Conservation (phyloP, 192 early-diverging fungal genomes). For the Rhizophagus clarus region DNA sequence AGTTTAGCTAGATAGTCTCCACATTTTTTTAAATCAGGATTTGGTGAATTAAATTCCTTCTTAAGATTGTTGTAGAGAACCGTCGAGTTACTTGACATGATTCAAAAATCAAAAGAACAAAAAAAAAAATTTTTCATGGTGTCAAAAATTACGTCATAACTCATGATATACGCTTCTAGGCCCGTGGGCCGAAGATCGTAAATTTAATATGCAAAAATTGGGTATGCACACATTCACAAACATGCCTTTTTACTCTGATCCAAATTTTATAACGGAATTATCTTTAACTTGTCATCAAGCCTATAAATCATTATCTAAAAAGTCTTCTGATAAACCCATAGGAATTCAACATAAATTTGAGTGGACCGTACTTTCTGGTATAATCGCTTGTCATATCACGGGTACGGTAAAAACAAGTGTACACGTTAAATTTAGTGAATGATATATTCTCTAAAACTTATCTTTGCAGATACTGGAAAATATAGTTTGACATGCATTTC, state of each 20-base stretch:
- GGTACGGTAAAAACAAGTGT: neutral
- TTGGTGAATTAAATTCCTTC: conserved; percentile 66
- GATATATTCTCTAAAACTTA: neutral
- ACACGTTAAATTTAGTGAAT: conserved; percentile 2
- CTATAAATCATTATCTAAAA: neutral
- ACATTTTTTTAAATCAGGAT: conserved; percentile 72
- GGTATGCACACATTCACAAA: too few relatives aligned
- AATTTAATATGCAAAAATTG: too few relatives aligned
- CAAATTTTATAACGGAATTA: neutral
- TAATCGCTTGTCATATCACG: conserved; percentile 48
- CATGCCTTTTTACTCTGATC: neutral
- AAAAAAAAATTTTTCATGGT: too few relatives aligned
- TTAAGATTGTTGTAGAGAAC: conserved; percentile 59
- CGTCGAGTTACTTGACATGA: conserved; percentile 36
- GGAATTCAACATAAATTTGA: conserved; percentile 41
- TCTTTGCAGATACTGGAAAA: neutral
- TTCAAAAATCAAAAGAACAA: neutral
- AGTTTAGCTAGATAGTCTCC: conserved; percentile 63
- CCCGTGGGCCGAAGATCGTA: too few relatives aligned
- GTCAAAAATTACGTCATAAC: too few relatives aligned
- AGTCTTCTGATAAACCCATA: conserved; percentile 34
- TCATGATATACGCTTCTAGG: too few relatives aligned
- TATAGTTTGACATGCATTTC: conserved; percentile 47
- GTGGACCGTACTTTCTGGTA: conserved; percentile 87
- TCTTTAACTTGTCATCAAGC: neutral